Conservation (phyloP, 208 protist genomes). For the Leishmania lainsoni region DNA sequence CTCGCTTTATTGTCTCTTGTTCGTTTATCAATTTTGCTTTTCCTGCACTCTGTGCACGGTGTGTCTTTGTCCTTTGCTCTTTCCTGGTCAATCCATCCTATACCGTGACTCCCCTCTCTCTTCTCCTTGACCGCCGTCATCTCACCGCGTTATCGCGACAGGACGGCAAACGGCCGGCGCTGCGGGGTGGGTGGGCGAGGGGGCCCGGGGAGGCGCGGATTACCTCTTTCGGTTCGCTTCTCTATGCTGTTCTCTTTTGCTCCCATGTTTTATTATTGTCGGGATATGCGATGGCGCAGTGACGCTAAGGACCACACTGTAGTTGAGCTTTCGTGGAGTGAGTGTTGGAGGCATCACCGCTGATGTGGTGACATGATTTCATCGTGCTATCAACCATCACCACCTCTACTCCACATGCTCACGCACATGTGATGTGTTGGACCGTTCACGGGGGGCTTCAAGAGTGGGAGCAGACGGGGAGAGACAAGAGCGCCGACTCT, state of each 20-base stretch:
- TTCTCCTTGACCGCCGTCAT: neutral
- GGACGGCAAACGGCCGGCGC: neutral
- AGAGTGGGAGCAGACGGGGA: neutral
- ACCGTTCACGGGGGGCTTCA: neutral
- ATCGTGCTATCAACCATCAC: neutral
- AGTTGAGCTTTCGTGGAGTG: neutral
- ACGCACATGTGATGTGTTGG: neutral
- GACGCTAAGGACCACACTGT: too few species aligned
- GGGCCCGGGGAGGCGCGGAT: too few species aligned
- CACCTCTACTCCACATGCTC: neutral
- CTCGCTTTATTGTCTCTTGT: too few species aligned
- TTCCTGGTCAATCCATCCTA: neutral
- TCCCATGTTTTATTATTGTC: neutral
- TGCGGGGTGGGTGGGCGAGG: neutral
- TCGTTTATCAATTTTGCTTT: too few species aligned
- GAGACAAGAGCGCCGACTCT: neutral
- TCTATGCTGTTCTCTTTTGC: neutral
- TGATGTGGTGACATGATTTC: neutral
- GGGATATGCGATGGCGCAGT: neutral
- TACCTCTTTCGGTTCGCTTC: too few species aligned
- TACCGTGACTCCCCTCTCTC: neutral
- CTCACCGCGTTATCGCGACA: neutral
- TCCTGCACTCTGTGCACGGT: too few species aligned
- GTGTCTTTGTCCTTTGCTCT: neutral
- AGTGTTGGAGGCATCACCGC: neutral